phyloP scores from a whole-genome alignment of 2,329 filamentous ascomycete species.

The Fusarium fujikuroi region DNA sequence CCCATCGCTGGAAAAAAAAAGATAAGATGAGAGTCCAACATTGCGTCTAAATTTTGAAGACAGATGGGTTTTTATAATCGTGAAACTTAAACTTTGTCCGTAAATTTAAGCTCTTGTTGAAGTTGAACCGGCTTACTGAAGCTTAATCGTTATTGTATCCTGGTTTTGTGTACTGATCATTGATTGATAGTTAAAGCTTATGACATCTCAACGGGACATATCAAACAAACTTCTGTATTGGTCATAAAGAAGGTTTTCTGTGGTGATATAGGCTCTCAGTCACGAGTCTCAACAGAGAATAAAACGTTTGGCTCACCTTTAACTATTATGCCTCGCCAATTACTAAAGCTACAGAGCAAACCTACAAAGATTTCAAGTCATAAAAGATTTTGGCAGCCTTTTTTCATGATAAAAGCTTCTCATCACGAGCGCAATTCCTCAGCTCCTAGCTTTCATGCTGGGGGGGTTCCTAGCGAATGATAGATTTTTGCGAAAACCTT shows the following conservation, averaged over 20 bases:
- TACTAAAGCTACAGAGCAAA: neutral
- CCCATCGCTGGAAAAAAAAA: neutral
- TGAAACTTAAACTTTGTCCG: too few relatives aligned
- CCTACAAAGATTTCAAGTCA: accelerated
- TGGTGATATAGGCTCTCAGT: neutral
- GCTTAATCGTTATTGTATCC: neutral
- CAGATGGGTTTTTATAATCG: neutral
- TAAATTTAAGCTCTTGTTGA: neutral
- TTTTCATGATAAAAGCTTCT: neutral
- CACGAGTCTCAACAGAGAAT: neutral
- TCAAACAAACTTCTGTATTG: too few relatives aligned
- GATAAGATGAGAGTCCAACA: neutral
- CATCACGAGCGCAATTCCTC: neutral
- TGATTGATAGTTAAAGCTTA: too few relatives aligned
- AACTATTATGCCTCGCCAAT: neutral
- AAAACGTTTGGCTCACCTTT: too few relatives aligned
- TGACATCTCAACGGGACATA: too few relatives aligned
- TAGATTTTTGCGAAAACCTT: neutral
- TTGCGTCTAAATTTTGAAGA: too few relatives aligned
- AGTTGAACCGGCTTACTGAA: neutral
- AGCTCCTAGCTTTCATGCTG: neutral
- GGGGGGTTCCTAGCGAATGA: too few relatives aligned
- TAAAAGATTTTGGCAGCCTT: accelerated
- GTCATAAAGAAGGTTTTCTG: neutral
- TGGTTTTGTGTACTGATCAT: too few relatives aligned